Percentiles rank a stretch among this genome's conserved stretches.
phyloP scores from a whole-genome alignment of 371 early-diverging fungal genomes.

The Capniomyces stellatus region DNA sequence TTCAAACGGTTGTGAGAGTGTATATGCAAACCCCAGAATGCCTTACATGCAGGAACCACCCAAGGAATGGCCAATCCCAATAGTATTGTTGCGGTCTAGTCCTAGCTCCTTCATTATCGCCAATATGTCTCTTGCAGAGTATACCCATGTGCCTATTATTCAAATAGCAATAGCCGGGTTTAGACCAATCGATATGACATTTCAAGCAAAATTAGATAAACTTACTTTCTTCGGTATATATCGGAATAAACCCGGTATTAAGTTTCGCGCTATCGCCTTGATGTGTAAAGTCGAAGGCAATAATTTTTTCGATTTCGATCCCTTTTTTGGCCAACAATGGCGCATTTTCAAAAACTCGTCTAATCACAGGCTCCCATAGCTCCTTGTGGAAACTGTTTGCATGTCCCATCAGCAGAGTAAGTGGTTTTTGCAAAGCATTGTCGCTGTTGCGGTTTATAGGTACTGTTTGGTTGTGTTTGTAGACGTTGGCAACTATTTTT shows the following conservation, averaged over 20 bases:
- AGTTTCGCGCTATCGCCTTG: conserved; percentile 19
- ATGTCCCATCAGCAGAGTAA: conserved; percentile 15
- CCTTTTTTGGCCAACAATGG: not conserved
- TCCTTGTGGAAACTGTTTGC: conserved; percentile 27
- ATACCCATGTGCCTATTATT: conserved; percentile 8
- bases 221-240: not conserved
- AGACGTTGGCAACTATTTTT: not conserved
- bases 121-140: conserved; percentile 14
- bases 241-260: conserved; percentile 4
- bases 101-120: conserved; percentile 10
- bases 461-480: too few species aligned
- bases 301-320: conserved; percentile 7
- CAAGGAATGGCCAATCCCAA: conserved; percentile 21
- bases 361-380: conserved; percentile 19
- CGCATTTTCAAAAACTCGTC: not conserved
- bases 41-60: conserved; percentile 16
- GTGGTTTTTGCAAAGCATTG: not conserved
- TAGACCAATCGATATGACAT: too few species aligned
- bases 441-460: not conserved
- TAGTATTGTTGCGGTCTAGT: not conserved
- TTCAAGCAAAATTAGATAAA: not conserved
- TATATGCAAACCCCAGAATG: too few species aligned
- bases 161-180: not conserved
- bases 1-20: too few species aligned
- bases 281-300: conserved; percentile 17